These are phyloP conservation scores for Penicillium sp. DNA, from an alignment of 2,329 filamentous ascomycete genomes.

Conservation along the genomic window DNA sequence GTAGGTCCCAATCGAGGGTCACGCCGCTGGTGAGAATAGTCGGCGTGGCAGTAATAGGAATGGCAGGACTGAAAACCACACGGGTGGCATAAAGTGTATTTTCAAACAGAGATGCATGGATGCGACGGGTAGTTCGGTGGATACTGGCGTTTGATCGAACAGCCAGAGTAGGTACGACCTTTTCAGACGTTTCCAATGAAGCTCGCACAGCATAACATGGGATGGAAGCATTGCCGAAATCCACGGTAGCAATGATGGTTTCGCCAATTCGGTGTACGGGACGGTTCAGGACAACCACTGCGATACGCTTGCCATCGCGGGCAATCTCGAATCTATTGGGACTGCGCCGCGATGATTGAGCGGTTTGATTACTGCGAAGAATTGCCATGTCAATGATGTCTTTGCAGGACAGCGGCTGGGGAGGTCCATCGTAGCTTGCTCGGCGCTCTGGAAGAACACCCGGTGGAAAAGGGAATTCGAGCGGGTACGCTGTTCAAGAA, in stretches of 20 bases:
- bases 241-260: constrained; percentile 77
- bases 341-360: constrained; percentile 69
- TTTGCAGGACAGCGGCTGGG: constrained; percentile 65
- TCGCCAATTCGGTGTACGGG: constrained; percentile 90
- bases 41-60: constrained; percentile 81
- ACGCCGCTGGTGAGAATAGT: constrained; percentile 91
- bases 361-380: constrained; percentile 72
- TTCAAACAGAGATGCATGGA: constrained; percentile 76
- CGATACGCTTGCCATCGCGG: constrained; percentile 86
- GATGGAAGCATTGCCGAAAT: constrained; percentile 75
- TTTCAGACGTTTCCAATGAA: constrained; percentile 83
- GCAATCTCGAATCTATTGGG: constrained; percentile 96
- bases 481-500: constrained; percentile 60
- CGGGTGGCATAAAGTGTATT: constrained; percentile 79
- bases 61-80: constrained; percentile 77
- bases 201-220: constrained; percentile 84
- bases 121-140: constrained; percentile 78
- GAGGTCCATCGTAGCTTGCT: constrained; percentile 51
- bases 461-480: constrained; percentile 58
- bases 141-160: constrained; percentile 84
- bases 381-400: constrained; percentile 91
- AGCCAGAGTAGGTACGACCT: constrained; percentile 75
- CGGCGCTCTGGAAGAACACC: constrained; percentile 71
- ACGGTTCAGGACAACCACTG: constrained; percentile 82
- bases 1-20: constrained; percentile 81